A percentile compares a stretch with the other conserved stretches of the same genome.
Evolutionary conservation across 2,329 filamentous ascomycete genomes (phyloP).

Genomic region (Botryotinia convoluta): DNA sequence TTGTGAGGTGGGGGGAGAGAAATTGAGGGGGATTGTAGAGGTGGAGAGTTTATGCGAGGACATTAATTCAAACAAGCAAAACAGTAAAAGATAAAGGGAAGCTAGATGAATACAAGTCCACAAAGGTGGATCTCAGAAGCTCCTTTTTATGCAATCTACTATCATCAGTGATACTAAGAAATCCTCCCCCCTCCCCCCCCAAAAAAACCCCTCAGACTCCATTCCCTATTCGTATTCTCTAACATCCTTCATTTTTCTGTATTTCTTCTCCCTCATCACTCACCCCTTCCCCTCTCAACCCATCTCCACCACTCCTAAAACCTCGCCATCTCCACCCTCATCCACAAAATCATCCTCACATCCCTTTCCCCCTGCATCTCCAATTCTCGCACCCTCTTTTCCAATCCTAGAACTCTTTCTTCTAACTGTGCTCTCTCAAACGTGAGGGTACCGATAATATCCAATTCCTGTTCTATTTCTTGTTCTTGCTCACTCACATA

Average conservation of each 20-base stretch:
- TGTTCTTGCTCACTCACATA: neutral
- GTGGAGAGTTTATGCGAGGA: neutral
- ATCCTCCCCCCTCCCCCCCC: neutral
- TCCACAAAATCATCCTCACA: neutral
- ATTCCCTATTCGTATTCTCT: neutral
- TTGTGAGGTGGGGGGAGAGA: neutral
- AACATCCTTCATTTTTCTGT: neutral
- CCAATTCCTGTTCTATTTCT: neutral
- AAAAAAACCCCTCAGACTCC: no score
- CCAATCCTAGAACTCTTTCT: neutral
- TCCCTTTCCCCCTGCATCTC: neutral
- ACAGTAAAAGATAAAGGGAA: neutral
- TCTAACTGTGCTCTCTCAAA: neutral
- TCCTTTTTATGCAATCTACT: rapidly evolving
- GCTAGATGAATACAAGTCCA: neutral
- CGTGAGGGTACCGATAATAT: neutral
- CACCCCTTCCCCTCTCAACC: neutral
- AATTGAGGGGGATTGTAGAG: neutral
- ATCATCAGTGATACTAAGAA: neutral
- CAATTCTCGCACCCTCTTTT: neutral
- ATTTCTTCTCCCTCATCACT: neutral
- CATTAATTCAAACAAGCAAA: neutral
- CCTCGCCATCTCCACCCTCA: neutral
- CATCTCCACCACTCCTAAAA: neutral
- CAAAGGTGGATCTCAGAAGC: neutral